phyloP scores from a whole-genome alignment of 495 filamentous ascomycete species.

The Neurospora intermedia region DNA sequence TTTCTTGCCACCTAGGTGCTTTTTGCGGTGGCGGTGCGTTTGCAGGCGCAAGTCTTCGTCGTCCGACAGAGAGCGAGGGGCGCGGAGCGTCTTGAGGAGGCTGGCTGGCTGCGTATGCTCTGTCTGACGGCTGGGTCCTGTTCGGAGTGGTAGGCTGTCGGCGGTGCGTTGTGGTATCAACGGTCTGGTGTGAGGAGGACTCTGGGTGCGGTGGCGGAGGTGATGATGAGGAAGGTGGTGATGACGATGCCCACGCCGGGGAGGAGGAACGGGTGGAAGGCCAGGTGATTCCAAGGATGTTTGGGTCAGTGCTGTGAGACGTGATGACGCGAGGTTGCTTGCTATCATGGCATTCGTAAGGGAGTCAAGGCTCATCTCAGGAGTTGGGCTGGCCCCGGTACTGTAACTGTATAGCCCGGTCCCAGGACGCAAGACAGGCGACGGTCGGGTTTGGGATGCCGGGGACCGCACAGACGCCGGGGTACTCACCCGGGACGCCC shows the following conservation, averaged over 20 bases:
- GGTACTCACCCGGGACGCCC: slow-evolving; percentile 1
- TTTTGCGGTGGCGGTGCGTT: slow-evolving; percentile 34
- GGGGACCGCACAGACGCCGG: neutral
- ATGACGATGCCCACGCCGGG: slow-evolving; percentile 11
- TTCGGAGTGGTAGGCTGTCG: slow-evolving; percentile 22
- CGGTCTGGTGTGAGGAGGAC: slow-evolving; percentile 23
- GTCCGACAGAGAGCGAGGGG: slow-evolving; percentile 44
- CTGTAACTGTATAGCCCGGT: neutral
- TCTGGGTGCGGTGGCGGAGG: neutral
- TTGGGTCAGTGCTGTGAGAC: slow-evolving; percentile 14
- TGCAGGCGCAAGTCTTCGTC: slow-evolving; percentile 40
- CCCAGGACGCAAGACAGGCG: neutral
- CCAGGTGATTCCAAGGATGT: slow-evolving; percentile 18
- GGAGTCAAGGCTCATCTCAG: slow-evolving; percentile 28
- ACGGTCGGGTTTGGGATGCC: neutral
- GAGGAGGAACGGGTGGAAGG: slow-evolving; percentile 17
- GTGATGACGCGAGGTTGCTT: slow-evolving; percentile 67
- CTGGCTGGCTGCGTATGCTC: slow-evolving; percentile 33
- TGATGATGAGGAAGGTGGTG: slow-evolving; percentile 19
- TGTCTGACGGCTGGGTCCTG: slow-evolving; percentile 41
- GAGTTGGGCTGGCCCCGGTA: slow-evolving; percentile 4
- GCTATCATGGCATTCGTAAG: slow-evolving; percentile 72
- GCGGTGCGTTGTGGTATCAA: slow-evolving; percentile 36
- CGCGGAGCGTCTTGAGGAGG: slow-evolving; percentile 67
- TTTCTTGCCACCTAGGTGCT: slow-evolving; percentile 33